A percentile compares a stretch with the other conserved stretches of the same genome.
Conservation (phyloP, 2,329 filamentous ascomycete species). For the Fusarium sp. region DNA sequence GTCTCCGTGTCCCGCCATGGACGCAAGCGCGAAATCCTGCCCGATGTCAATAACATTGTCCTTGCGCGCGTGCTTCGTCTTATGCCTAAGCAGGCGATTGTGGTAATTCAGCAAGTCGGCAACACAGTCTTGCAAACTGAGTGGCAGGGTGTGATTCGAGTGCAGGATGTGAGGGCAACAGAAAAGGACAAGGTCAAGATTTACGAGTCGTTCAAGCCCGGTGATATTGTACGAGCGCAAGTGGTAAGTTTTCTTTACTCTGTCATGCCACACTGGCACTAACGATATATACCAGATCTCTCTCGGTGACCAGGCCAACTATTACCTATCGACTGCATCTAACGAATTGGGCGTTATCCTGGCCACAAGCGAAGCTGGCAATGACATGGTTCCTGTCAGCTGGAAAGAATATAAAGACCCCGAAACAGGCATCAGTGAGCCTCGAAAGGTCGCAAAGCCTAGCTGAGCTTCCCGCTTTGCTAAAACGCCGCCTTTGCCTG, state of each 20-base stretch:
- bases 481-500: constrained; percentile 10
- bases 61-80: constrained; percentile 88
- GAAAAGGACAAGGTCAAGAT: constrained; percentile 96
- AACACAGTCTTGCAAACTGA: constrained; percentile 78
- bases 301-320: constrained; percentile 91
- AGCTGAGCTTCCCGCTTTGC: constrained; percentile 64
- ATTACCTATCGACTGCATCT: constrained; percentile 91
- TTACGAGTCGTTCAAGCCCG: constrained; percentile 89
- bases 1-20: constrained; percentile 66
- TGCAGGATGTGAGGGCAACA: constrained; percentile 92
- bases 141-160: constrained; percentile 86
- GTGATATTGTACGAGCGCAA: constrained; percentile 87
- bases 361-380: constrained; percentile 87
- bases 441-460: constrained; percentile 93
- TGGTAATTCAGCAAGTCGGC: constrained; percentile 86
- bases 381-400: constrained; percentile 90
- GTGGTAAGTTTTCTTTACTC: constrained; percentile 67
- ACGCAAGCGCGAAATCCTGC: constrained; percentile 76
- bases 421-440: constrained; percentile 79
- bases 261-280: not conserved
- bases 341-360: constrained; percentile 96
- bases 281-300: constrained; percentile 70
- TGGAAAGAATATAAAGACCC: constrained; percentile 96
- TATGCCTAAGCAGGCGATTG: constrained; percentile 84
- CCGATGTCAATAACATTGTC: constrained; percentile 82